These are phyloP conservation scores for Lentinus tigrinus DNA, from an alignment of 768 basidiomycete species.

Conservation along the genomic window DNA sequence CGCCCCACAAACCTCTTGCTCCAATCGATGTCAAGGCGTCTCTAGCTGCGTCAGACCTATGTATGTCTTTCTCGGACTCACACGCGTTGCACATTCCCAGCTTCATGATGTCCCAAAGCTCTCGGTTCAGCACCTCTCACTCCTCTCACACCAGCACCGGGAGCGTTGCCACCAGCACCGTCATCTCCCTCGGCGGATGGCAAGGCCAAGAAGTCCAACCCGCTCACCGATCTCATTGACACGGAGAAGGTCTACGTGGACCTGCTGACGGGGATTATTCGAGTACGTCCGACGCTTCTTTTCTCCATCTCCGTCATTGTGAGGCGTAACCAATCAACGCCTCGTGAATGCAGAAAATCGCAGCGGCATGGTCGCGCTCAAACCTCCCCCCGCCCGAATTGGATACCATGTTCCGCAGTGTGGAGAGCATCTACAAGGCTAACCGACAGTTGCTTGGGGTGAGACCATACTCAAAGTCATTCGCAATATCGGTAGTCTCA, in stretches of 20 bases:
- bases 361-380: constrained; percentile 94
- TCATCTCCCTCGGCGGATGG: constrained; percentile 36
- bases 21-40: constrained; percentile 18
- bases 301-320: background rate
- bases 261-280: constrained; percentile 83
- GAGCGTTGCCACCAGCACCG: constrained; percentile 17
- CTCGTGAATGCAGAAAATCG: constrained; percentile 69
- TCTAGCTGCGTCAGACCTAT: constrained; percentile 9
- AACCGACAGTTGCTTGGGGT: constrained; percentile 81
- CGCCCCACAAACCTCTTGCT: constrained; percentile 7
- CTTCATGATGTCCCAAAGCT: background rate
- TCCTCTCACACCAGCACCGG: constrained; percentile 11
- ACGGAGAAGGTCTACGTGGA: constrained; percentile 94
- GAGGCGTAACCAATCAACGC: constrained; percentile 14
- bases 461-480: constrained; percentile 25
- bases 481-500: constrained; percentile 16
- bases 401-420: constrained; percentile 91
- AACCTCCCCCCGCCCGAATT: constrained; percentile 92
- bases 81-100: background rate
- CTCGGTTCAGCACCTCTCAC: constrained; percentile 14
- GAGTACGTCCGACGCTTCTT: constrained; percentile 51
- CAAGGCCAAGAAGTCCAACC: constrained; percentile 70
- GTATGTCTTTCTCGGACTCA: constrained; percentile 2
- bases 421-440: constrained; percentile 91
- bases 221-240: constrained; percentile 88